Evolutionary conservation across 2,329 filamentous ascomycete species (phyloP), one percentile per base, ranked within the genome.

Genomic region (Colletotrichum tamarilloi): DNA sequence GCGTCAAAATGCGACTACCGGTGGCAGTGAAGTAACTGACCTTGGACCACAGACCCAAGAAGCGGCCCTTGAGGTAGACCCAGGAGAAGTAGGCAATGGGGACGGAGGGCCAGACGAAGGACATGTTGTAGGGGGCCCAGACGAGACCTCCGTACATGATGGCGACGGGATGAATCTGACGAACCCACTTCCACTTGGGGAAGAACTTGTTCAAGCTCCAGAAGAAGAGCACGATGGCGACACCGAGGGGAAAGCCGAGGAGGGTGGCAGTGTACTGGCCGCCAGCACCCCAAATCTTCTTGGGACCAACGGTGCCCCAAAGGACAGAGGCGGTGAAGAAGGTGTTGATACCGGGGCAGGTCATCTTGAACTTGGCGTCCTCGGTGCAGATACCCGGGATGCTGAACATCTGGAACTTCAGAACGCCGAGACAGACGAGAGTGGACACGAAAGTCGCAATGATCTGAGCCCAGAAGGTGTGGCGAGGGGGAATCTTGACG

Each of bases 401-500:
- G 32, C 82, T 76, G 58, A 80, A 58, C 63, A 74, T 68, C 78
- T 88, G 86, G 77, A 86, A 87, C 74, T 86, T 85, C 63, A 86
- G 78, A 0, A 89, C 84, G n/a, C 84, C 86, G 5, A 86, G 84
- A 72, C 85, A 87, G 57, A 89, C 84, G 60, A 89, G 81, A 1
- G 86, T 88, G 60, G 86, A 87, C 24, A 89, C 79, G 26, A 91
- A 81, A 2, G 88, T 85, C 42, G 89, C 88, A 11, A 88, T 81
- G 77, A 91, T 88, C 79, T 92, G 90, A 0, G 89, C 89, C 32
- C 84, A 81, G 76, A 92, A 92, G 3, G 89, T 88, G 52, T 90
- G 85, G n/a, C 87, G 86, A 0, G 90, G 90, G 4, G 90, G 89
- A 22, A 92, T 90, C 82, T 91, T 91, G 82, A 89, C 85, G 79